Evolutionary conservation across 805 yeast genomes (phyloP).

Genomic region (Metschnikowia proteae): DNA sequence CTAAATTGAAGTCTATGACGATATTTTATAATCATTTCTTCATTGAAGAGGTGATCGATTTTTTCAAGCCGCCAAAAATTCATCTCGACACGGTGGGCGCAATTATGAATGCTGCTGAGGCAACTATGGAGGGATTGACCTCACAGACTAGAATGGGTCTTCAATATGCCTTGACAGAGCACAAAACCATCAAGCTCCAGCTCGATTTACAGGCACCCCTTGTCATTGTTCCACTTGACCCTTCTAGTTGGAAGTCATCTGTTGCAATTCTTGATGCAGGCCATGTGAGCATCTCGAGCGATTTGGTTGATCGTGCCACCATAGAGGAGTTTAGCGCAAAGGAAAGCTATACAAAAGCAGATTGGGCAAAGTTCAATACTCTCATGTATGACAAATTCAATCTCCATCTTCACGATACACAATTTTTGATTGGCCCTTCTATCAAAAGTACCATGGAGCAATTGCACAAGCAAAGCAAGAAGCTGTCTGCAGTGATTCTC

Average conservation of each 20-base stretch:
- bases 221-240: conserved; percentile 79
- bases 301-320: conserved; percentile 66
- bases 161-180: conserved; percentile 91
- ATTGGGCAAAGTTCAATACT: conserved; percentile 71
- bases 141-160: conserved; percentile 87
- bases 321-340: conserved; percentile 68
- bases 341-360: conserved; percentile 53
- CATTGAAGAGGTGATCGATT: conserved; percentile 65
- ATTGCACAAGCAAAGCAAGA: conserved; percentile 43
- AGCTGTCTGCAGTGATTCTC: conserved; percentile 58
- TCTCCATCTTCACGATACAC: conserved; percentile 77
- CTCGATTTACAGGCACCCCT: conserved; percentile 93
- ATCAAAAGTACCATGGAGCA: conserved; percentile 75
- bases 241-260: conserved; percentile 75
- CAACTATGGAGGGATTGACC: conserved; percentile 87
- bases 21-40: conserved; percentile 85
- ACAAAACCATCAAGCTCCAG: conserved; percentile 80
- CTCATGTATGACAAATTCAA: conserved; percentile 89
- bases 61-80: conserved; percentile 83
- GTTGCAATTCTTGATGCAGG: conserved; percentile 95
- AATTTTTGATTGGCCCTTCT: conserved; percentile 79
- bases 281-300: conserved; percentile 79
- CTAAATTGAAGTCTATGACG: conserved; percentile 81
- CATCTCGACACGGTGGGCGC: conserved; percentile 88
- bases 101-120: conserved; percentile 90